Evolutionary conservation across 1,284 basidiomycete genomes (phyloP), one percentile per base, ranked within the genome.

Genomic region (Ceratobasidium sp.): DNA sequence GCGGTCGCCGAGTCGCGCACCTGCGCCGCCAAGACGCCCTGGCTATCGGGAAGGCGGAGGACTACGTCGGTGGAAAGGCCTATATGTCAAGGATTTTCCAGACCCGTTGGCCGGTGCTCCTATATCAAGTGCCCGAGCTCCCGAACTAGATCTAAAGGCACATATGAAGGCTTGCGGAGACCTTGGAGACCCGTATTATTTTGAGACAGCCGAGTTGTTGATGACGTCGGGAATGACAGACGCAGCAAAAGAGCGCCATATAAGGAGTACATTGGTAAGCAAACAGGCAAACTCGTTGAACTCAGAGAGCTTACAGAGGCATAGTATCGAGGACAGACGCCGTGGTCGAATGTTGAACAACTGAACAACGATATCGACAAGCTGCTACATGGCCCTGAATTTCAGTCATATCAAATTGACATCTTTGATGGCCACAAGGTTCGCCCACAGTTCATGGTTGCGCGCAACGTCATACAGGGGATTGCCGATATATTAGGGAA

Each of bases 151-250:
- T 23, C 23, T 56, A 9, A 23, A 26, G 12, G 23, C 23, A 7
- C 26, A 56, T 26, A 56, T 56, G 55, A 5, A 15, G 23, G 23
- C 55, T 3, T 56, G 7, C 55, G 55, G 55, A 23, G 13, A 10
- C 20, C 6, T 70, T 33, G 51, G 28, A 12, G 12, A 42, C 26
- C 53, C 53, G 2, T n/a, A 70, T 0, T 1, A 42, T 7, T 70
- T 70, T 12, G 68, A 70, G 20, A 49, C 33, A 12, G 68, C 53
- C 5, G 68, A 70, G 68, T 28, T 70, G 20, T 18, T 70, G 49
- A 13, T 70, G 53, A 70, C 44, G 3, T n/a, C 68, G 12, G 68
- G 68, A 1, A 20, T 58, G 55, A 70, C 28, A 2, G 68, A 70
- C 53, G 13, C 18, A 1, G 68, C 9, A 6, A 70, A 70, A 40